Percentiles rank a stretch among this genome's conserved stretches.
Evolutionary conservation across 2,329 filamentous ascomycete species (phyloP).

Genomic region (Elsinoe arachidis): DNA sequence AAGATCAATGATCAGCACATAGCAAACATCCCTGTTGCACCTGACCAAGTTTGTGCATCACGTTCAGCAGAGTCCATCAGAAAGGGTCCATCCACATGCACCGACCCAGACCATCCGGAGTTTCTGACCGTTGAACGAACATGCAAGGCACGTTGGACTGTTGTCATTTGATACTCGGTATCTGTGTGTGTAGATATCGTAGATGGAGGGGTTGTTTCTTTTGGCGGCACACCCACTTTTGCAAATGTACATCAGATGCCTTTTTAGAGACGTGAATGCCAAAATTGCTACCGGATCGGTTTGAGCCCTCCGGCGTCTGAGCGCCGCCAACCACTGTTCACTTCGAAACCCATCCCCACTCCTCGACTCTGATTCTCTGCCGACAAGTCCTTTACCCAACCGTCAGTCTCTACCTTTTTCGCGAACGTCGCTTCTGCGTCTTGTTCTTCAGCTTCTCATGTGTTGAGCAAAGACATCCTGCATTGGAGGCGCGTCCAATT

Average conservation of each 20-base stretch:
- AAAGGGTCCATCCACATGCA: neutral
- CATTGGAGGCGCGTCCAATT: neutral
- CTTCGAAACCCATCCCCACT: neutral
- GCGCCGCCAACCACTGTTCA: too few relatives aligned
- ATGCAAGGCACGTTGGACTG: neutral
- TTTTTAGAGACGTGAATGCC: neutral
- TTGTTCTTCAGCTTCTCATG: neutral
- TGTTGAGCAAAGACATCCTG: neutral
- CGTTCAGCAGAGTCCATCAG: neutral
- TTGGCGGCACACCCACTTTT: neutral
- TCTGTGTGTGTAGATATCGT: neutral
- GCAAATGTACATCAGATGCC: neutral
- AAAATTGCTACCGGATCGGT: neutral
- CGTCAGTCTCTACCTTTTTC: neutral
- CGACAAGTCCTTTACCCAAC: neutral
- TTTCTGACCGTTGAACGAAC: neutral
- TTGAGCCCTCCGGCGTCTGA: neutral
- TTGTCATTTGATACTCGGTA: neutral
- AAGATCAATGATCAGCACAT: too few relatives aligned
- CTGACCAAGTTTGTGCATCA: neutral
- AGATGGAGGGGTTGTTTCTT: neutral
- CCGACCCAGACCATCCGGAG: neutral
- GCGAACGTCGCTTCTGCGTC: neutral
- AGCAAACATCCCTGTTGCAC: neutral
- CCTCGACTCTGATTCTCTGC: neutral